Base-by-base conservation (phyloP, 768 basidiomycete genomes). In the Tubosaeta sp. region DNA sequence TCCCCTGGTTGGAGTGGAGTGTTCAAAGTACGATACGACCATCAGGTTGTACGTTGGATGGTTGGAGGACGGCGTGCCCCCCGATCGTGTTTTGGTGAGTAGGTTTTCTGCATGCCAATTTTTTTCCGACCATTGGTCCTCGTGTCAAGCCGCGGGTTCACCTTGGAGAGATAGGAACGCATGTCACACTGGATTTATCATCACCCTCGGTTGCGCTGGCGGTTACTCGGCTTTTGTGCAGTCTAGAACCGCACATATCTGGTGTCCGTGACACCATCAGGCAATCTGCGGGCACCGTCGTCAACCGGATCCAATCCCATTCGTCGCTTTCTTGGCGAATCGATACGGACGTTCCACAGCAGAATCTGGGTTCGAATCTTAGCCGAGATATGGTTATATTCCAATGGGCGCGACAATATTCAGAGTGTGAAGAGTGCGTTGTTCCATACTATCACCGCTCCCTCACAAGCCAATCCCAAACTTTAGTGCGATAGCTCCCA, bases 21-120 rank as follows among this genome's bases (percentile, higher is more conserved):
- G 53, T 38, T 53, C 55, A 39, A 53, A 53, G 27, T 53, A 56
- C 17, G 47, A 41, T 5, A 45, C 47, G 10, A 25, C n/a, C 9
- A 45, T 55, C 25, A 48, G 5, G 39, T 11, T 55, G 2, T 45
- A 22, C 5, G 35, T 53, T 14, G 54, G 54, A 5, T 56, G 51
- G 54, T 46, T 56, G 17, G 47, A 48, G 6, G 51, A 25, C 6
- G 38, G 27, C 10, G 11, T 25, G 10, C 9, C 37, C 10, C n/a
- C 19, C 0, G 43, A 16, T 29, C 27, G 27, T 14, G 35, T 39
- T 22, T 22, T 53, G 42, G 54, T 55, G 35, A 27, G 42, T 43
- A 16, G n/a, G 17, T 27, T 13, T 1, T 3, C n/a, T 6, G 10
- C 27, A 29, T 29, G 27, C 5, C 8, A 8, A 29, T 29, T n/a